Conservation (phyloP, 2,329 filamentous ascomycete genomes). For the Clathrospora elynae region DNA sequence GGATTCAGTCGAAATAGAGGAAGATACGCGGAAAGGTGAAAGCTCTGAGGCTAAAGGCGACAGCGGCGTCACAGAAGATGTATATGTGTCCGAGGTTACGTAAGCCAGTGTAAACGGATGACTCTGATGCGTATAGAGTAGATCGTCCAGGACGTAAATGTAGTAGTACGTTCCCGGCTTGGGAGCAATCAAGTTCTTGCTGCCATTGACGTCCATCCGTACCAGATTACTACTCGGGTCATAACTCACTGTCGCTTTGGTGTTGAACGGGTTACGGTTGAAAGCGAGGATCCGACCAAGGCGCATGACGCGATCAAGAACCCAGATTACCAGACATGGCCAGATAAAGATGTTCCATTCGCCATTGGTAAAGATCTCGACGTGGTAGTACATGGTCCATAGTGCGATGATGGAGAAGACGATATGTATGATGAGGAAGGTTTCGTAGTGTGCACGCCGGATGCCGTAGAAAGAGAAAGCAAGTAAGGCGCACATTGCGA, state of each 20-base stretch:
- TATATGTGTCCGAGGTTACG: conserved; percentile 12
- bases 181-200: conserved; percentile 41
- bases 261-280: conserved; percentile 47
- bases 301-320: conserved; percentile 56
- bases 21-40: conserved; percentile 12
- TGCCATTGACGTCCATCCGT: conserved; percentile 52
- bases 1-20: conserved; percentile 20
- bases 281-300: conserved; percentile 52
- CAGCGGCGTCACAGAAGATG: conserved; percentile 5
- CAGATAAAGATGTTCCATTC: conserved; percentile 59
- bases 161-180: conserved; percentile 58
- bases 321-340: conserved; percentile 57
- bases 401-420: conserved; percentile 51
- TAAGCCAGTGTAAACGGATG: conserved; percentile 54
- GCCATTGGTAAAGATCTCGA: conserved; percentile 57
- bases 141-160: conserved; percentile 53
- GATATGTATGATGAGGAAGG: conserved; percentile 54
- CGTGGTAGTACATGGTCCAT: conserved; percentile 58
- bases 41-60: conserved; percentile 18
- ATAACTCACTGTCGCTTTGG: conserved; percentile 52
- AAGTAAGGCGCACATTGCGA: conserved; percentile 53
- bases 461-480: conserved; percentile 59
- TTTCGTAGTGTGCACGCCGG: conserved; percentile 55
- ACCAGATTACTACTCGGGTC: conserved; percentile 53
- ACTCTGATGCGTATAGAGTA: conserved; percentile 54